Base-by-base conservation (phyloP, 2,329 filamentous ascomycete species). In the Aureobasidium subglaciale region DNA sequence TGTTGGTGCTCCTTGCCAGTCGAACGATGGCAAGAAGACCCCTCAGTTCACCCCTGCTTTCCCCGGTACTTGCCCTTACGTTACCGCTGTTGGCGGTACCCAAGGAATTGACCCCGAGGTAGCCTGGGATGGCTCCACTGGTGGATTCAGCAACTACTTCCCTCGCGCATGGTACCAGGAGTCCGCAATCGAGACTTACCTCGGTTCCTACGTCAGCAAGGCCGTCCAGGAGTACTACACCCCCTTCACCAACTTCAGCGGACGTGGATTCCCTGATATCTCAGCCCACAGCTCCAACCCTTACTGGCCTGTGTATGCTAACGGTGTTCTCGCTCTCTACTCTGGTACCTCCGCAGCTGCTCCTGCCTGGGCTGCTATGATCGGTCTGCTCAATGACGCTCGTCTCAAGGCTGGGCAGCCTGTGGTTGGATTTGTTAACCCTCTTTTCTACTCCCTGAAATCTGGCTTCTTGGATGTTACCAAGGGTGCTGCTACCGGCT, bases 361-460 rank as follows among this genome's bases (percentile, higher is more conserved):
- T 1, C 84, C 84, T 0, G 69, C 80, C 0, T 78, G 81, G 24
- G 77, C 79, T 1, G 77, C 74, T 6, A 71, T 86, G 38, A 71
- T 86, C 41, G 72, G 78, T 1, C 73, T 86, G 3, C 70, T 86
- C 57, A 86, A 86, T 60, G 82, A 85, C 61, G 81, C 78, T 1
- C 71, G 81, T 27, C 65, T 84, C 29, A 69, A 73, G 0, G 68
- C 67, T 2, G 76, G 77, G 5, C 74, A 78, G 63, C 64, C 73
- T 0, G 65, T 72, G 0, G 66, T 82, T 46, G 80, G 80, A 0
- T 83, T 79, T 68, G 58, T 83, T 41, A 83, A 83, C 60, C 80
- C 80, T 0, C 45, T 49, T 8, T 45, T 57, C 25, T 83, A 83
- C 62, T 69, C 69, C 9, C 4, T 52, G 16, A 52, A 52, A 25